Evolutionary conservation across 495 filamentous ascomycete species (phyloP), one percentile per base, ranked within the genome.

Genomic region (Geopyxis carbonaria): DNA sequence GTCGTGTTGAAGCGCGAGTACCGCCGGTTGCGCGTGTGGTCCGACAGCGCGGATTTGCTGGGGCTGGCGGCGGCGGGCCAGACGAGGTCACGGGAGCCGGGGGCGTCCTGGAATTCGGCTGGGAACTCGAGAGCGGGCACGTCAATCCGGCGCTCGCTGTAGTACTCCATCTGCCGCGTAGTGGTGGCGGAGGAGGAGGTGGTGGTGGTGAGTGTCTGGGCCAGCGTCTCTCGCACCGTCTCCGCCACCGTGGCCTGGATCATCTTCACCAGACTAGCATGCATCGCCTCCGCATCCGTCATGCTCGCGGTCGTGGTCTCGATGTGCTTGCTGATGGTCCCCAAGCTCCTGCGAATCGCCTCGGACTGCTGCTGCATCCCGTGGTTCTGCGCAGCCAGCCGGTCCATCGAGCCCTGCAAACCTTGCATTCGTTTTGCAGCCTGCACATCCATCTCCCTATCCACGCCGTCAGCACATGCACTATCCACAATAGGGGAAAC

Each of bases 251-350:
- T 22, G 14, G 39, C 22, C 20, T 31, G 38, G 22, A 41, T 41
- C 38, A 41, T 41, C 3, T 28, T n/a, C 31, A 41, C 31, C 18
- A 41, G 19, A 15, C 25, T 22, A 22, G 31, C 38, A 41, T 41
- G 38, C 14, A 41, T 28, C 5, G 38, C n/a, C 19, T n/a, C n/a
- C n/a, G n/a, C n/a, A n/a, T n/a, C n/a, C n/a, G n/a, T n/a, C n/a
- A n/a, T n/a, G n/a, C 28, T 22, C 36, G 31, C 18, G 30, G n/a
- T 41, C 18, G 31, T 23, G 25, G 22, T 41, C 7, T 41, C 28
- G 10, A 41, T 41, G 31, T 41, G 38, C 31, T 41, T 28, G 13
- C 38, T 41, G 19, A 41, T 41, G 22, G 31, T 41, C 16, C 38
- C 31, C 6, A 41, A 38, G 18, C 20, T 33, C 25, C 30, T 39